Conservation (phyloP, 148 eudicot species). For the Amaranthus hypochondriacus region DNA sequence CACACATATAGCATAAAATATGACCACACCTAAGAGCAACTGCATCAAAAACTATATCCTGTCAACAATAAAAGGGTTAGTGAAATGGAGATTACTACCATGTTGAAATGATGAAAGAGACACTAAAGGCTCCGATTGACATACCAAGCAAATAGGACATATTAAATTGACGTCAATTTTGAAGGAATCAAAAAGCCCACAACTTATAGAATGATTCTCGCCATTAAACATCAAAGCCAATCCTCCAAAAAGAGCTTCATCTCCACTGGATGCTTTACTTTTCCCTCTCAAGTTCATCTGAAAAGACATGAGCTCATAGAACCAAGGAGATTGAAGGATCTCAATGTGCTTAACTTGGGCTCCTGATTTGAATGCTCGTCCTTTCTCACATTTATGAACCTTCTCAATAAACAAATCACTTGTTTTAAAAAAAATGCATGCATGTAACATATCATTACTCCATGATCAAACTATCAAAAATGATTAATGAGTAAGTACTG, state of each 20-base stretch:
- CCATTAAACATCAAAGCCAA: conserved; percentile 40
- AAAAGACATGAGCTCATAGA: conserved; percentile 76
- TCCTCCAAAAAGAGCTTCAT: conserved; percentile 36
- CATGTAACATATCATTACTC: neutral
- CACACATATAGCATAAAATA: conserved; percentile 68
- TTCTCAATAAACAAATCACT: conserved; percentile 14
- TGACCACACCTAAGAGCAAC: conserved; percentile 72
- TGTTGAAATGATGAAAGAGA: neutral
- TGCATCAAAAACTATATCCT: conserved; percentile 74
- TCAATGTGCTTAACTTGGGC: conserved; percentile 62
- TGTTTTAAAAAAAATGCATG: neutral
- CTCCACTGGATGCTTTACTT: conserved; percentile 16
- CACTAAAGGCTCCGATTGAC: conserved; percentile 4
- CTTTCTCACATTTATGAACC: conserved; percentile 72
- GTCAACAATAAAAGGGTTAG: conserved; percentile 6
- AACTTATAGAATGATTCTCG: conserved; percentile 54
- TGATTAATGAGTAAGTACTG: neutral
- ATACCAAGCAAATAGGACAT: conserved; percentile 80
- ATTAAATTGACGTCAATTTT: conserved; percentile 63
- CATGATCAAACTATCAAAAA: too few relatives aligned
- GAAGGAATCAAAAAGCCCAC: conserved; percentile 55
- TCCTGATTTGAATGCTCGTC: conserved; percentile 68
- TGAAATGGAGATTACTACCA: neutral
- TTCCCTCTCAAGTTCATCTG: conserved; percentile 56
- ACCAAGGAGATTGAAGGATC: conserved; percentile 86